Conservation (phyloP, 176 grass and related monocot species). For the Eragrostis curvula region DNA sequence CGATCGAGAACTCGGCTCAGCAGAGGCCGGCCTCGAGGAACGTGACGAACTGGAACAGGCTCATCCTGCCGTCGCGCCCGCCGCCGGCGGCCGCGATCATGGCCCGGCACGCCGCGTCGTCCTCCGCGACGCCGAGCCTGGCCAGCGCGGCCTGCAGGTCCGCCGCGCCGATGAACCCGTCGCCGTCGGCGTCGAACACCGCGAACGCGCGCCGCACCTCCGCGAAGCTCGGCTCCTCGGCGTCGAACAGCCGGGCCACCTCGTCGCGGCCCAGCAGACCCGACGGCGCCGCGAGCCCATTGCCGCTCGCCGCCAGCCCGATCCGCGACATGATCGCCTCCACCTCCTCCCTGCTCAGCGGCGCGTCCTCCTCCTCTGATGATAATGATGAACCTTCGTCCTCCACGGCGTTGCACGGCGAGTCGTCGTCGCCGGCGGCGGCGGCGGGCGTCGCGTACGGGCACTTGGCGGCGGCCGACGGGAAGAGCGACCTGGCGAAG, state of each 20-base stretch:
- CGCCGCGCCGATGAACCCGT: constrained; percentile 71
- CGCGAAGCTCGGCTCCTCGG: constrained; percentile 75
- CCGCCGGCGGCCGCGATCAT: constrained; percentile 56
- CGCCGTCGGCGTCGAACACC: constrained; percentile 66
- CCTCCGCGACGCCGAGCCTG: constrained; percentile 61
- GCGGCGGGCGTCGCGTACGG: not conserved
- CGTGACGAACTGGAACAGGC: constrained; percentile 58
- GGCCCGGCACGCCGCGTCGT: constrained; percentile 50
- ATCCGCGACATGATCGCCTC: constrained; percentile 57
- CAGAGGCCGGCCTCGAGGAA: constrained; percentile 52
- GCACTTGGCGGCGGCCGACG: constrained; percentile 15
- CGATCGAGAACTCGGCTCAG: not conserved
- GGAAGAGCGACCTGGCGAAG: constrained; percentile 33
- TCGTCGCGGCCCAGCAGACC: constrained; percentile 37
- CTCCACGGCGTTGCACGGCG: not conserved
- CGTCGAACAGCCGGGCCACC: constrained; percentile 57
- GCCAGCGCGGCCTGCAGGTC: constrained; percentile 63
- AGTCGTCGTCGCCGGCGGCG: too few species aligned
- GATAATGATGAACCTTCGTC: too few species aligned
- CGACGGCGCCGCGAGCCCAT: constrained; percentile 21
- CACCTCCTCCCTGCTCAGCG: constrained; percentile 48
- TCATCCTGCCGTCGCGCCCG: constrained; percentile 46
- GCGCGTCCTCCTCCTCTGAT: not conserved
- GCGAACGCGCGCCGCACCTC: constrained; percentile 74
- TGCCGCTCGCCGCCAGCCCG: constrained; percentile 9